Evolutionary conservation across 148 eudicot genomes (phyloP).

Genomic region (Agrostemma githago): DNA sequence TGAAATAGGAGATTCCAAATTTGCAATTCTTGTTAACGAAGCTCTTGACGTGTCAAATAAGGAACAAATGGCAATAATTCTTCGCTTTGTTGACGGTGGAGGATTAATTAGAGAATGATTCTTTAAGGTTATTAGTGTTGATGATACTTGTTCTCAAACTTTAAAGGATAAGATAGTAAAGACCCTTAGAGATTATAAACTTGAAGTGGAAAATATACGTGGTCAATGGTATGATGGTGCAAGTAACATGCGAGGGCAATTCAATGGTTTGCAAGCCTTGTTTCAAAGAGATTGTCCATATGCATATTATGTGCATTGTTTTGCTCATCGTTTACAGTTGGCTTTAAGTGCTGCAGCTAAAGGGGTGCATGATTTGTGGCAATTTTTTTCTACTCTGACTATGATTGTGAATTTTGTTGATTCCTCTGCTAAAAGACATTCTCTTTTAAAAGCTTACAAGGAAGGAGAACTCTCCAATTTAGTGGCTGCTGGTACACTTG

Average conservation of each 20-base stretch:
- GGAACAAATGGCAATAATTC: too few relatives aligned
- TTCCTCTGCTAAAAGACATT: too few relatives aligned
- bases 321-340: background rate
- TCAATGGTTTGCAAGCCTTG: constrained; percentile 1
- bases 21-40: too few relatives aligned
- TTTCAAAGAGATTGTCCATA: background rate
- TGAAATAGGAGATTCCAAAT: too few relatives aligned
- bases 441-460: too few relatives aligned
- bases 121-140: constrained; percentile 18
- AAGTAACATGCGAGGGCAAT: background rate
- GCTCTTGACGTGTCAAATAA: constrained; percentile 18
- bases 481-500: too few relatives aligned
- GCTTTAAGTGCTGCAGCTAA: background rate
- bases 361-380: background rate
- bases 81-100: constrained; percentile 20
- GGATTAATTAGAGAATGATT: constrained; percentile 19
- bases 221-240: constrained; percentile 5
- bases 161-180: constrained; percentile 10
- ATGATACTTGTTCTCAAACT: constrained; percentile 13
- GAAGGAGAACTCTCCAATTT: too few relatives aligned
- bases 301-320: constrained; percentile 2
- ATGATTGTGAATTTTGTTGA: too few relatives aligned
- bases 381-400: too few relatives aligned
- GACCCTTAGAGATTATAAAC: constrained; percentile 3
- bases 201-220: background rate